phyloP scores from a whole-genome alignment of 768 basidiomycete genomes.

The Auricularia auricula-judae region DNA sequence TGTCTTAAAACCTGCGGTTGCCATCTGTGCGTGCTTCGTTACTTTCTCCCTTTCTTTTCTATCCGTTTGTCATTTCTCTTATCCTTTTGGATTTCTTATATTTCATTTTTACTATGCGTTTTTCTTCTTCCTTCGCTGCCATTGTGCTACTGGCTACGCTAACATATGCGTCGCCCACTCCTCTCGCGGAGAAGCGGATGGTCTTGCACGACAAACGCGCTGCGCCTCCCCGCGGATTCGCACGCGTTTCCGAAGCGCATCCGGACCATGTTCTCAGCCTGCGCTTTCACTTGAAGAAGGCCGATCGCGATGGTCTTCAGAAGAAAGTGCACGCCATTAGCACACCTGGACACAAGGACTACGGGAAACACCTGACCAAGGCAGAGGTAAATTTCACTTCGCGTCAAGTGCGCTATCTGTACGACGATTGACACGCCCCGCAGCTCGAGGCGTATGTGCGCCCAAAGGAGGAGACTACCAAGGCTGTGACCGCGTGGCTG shows the following conservation, averaged over 20 bases:
- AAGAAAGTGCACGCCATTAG: background rate
- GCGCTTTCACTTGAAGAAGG: background rate
- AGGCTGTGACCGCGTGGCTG: background rate
- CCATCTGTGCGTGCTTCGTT: background rate
- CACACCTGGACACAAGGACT: background rate
- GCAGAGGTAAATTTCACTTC: background rate
- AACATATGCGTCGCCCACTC: background rate
- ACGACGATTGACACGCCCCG: background rate
- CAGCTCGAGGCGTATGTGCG: constrained; percentile 1
- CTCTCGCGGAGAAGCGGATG: background rate
- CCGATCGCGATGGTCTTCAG: background rate
- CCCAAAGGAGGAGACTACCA: background rate
- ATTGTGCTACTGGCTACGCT: background rate
- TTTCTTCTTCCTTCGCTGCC: background rate
- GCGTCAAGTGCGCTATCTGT: background rate
- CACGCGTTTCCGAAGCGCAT: background rate
- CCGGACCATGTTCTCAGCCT: background rate
- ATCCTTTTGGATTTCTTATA: background rate
- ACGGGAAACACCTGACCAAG: background rate
- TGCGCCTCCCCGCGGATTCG: background rate
- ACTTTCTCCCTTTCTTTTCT: background rate
- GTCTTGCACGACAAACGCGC: background rate
- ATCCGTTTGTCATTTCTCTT: background rate
- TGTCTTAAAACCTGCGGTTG: background rate
- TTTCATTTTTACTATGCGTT: background rate